phyloP scores from a whole-genome alignment of 208 protist genomes.

The Acanthamoeba triangularis region DNA sequence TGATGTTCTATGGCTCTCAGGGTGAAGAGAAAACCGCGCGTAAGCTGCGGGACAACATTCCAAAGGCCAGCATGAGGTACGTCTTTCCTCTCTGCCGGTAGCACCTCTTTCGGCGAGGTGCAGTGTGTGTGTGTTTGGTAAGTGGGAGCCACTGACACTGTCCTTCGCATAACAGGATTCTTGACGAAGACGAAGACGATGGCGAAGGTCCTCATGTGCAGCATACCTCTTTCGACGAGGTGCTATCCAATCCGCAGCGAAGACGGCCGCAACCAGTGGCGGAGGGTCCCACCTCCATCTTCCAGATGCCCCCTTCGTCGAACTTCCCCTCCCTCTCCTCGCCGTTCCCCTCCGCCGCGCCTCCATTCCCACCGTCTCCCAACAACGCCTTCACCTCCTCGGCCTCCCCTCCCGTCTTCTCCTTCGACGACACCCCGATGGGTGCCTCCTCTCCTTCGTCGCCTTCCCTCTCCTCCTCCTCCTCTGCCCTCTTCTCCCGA shows the following conservation, averaged over 20 bases:
- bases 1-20: background rate
- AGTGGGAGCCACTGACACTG: background rate
- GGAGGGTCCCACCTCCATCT: constrained; percentile 31
- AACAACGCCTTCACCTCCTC: background rate
- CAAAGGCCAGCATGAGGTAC: constrained; percentile 37
- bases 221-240: background rate
- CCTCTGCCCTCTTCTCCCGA: background rate
- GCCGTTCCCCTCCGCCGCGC: background rate
- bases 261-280: background rate
- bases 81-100: background rate
- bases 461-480: background rate
- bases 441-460: background rate
- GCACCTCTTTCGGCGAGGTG: no score
- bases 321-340: background rate
- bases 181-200: constrained; percentile 18
- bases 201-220: background rate
- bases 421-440: background rate
- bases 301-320: constrained; percentile 16
- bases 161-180: background rate
- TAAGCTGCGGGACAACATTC: constrained; percentile 30
- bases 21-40: background rate
- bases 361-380: background rate
- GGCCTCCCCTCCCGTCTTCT: background rate
- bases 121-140: background rate
- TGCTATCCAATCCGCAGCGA: background rate